Percentiles rank a stretch among this genome's conserved stretches.
Evolutionary conservation across 1,284 basidiomycete species (phyloP).

Genomic region (Ustilago tritici): DNA sequence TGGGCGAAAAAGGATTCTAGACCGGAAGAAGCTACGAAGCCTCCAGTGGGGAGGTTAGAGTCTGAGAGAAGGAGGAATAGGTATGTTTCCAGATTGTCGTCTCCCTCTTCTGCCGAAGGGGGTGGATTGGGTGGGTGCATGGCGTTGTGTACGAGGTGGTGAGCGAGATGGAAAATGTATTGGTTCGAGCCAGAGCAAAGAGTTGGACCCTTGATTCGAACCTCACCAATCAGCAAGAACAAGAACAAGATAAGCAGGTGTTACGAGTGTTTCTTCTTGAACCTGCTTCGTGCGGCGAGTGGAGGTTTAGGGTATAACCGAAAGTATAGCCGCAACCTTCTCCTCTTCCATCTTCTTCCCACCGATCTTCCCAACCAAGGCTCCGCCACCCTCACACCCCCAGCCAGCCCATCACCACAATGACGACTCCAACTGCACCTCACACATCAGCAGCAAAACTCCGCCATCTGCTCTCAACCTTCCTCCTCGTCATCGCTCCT

Average conservation of each 20-base stretch:
- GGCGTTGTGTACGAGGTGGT: not conserved
- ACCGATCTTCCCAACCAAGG: not conserved
- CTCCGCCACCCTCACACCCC: not conserved
- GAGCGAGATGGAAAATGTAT: not conserved
- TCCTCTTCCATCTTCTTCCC: not conserved
- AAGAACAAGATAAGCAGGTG: not conserved
- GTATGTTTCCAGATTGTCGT: constrained; percentile 52
- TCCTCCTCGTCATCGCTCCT: constrained; percentile 34
- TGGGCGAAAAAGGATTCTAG: constrained; percentile 90
- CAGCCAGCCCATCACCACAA: too few species aligned
- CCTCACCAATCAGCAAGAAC: not conserved
- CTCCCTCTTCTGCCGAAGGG: constrained; percentile 4
- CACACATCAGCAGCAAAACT: constrained; percentile 34
- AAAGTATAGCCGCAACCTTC: constrained; percentile 21
- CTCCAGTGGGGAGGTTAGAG: constrained; percentile 73
- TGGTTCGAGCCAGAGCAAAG: not conserved
- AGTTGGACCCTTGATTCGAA: not conserved
- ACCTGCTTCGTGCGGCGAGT: not conserved
- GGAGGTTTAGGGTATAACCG: constrained; percentile 3
- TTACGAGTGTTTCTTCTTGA: too few species aligned
- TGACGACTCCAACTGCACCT: not conserved
- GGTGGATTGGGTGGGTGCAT: not conserved
- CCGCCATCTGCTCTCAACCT: constrained; percentile 22
- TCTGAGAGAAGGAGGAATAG: constrained; percentile 63
- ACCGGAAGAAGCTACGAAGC: constrained; percentile 91